These are phyloP conservation scores for Dysphania ambrosioides DNA, from an alignment of 148 eudicot species.

Conservation along the genomic window DNA sequence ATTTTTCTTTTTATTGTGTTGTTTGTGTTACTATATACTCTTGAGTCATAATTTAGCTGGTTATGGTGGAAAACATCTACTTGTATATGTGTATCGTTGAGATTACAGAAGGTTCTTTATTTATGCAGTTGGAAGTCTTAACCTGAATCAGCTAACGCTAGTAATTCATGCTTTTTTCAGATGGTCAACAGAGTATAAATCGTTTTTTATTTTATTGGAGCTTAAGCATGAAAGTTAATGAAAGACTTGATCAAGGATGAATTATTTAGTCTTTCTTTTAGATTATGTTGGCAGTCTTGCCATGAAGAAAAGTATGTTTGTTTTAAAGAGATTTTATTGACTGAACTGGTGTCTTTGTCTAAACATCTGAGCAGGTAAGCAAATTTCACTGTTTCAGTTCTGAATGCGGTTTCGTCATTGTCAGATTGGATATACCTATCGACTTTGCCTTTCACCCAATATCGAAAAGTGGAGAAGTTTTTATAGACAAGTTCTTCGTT, in stretches of 20 bases:
- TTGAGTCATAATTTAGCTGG: conserved; percentile 11
- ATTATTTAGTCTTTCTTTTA: neutral
- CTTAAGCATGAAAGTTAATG: neutral
- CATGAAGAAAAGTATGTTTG: neutral
- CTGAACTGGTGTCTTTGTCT: neutral
- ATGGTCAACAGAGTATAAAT: neutral
- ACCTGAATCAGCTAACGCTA: neutral
- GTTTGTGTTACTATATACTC: neutral
- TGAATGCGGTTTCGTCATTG: conserved; percentile 22
- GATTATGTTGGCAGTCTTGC: neutral
- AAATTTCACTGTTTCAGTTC: conserved; percentile 25
- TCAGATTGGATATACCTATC: conserved; percentile 16
- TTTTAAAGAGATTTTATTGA: neutral
- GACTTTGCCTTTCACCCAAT: conserved; percentile 2
- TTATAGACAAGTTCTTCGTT: conserved; percentile 4
- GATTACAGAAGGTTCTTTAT: conserved; percentile 18
- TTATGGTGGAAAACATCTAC: conserved; percentile 14
- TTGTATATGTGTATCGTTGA: no score
- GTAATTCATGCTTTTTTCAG: neutral
- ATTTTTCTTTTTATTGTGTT: neutral
- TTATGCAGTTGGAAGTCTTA: conserved; percentile 17
- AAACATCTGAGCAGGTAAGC: conserved; percentile 11
- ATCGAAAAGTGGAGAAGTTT: neutral
- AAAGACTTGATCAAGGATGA: neutral
- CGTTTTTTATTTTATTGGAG: neutral